Percentiles rank a stretch among this genome's conserved stretches.
phyloP scores from a whole-genome alignment of 2,329 filamentous ascomycete species.

The Diaporthe sp. region DNA sequence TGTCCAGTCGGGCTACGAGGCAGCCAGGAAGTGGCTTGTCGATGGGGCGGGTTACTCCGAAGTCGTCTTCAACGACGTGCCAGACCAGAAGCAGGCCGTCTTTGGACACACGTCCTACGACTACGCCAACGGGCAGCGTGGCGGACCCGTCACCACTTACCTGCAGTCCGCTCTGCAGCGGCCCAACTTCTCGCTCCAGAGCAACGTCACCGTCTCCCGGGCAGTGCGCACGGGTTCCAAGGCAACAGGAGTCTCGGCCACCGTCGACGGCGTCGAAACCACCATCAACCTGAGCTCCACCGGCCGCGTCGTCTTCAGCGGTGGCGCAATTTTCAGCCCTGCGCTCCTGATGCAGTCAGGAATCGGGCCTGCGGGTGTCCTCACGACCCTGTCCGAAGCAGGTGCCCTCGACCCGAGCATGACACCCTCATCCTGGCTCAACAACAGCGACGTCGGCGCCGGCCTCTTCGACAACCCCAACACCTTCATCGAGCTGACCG shows the following conservation, averaged over 20 bases:
- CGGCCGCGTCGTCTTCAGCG: slow-evolving; percentile 54
- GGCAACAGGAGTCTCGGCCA: slow-evolving; percentile 71
- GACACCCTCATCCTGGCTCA: slow-evolving; percentile 59
- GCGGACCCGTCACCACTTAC: slow-evolving; percentile 80
- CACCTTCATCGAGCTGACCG: slow-evolving; percentile 64
- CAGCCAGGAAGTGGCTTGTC: slow-evolving; percentile 64
- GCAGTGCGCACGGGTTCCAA: slow-evolving; percentile 73
- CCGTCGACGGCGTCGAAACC: slow-evolving; percentile 56
- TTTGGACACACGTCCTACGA: slow-evolving; percentile 77
- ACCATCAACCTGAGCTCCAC: slow-evolving; percentile 51
- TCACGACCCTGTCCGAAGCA: slow-evolving; percentile 39
- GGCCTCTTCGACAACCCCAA: slow-evolving; percentile 70
- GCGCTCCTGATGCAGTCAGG: slow-evolving; percentile 56
- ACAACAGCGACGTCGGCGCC: slow-evolving; percentile 62
- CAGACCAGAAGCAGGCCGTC: slow-evolving; percentile 74
- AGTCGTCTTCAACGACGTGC: slow-evolving; percentile 68
- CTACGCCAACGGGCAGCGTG: slow-evolving; percentile 75
- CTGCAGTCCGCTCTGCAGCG: slow-evolving; percentile 73
- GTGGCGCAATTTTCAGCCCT: slow-evolving; percentile 52
- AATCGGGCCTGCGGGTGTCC: slow-evolving; percentile 50
- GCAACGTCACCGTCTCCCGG: slow-evolving; percentile 74
- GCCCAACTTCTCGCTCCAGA: slow-evolving; percentile 76
- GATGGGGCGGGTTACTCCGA: slow-evolving; percentile 72
- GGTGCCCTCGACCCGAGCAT: slow-evolving; percentile 43
- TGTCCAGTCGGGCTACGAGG: slow-evolving; percentile 71